Percentiles rank a stretch among this genome's conserved stretches.
Evolutionary conservation across 345 rosid species (phyloP).

Genomic region (Linum trigynum): DNA sequence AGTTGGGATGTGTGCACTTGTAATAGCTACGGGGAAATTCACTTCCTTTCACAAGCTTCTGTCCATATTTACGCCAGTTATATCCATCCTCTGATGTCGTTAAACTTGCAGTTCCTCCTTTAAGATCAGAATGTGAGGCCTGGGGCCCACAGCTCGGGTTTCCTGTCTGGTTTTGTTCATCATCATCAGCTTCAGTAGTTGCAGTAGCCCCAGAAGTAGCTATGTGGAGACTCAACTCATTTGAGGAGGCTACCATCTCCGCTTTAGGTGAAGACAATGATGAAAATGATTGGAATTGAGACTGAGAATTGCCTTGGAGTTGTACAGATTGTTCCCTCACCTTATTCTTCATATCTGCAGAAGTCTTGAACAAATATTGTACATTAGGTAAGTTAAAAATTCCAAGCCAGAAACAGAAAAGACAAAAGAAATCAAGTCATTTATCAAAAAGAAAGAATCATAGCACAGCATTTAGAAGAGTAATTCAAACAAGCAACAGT

Average conservation of each 20-base stretch:
- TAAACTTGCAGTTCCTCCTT: constrained; percentile 36
- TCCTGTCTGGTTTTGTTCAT: constrained; percentile 45
- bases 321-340: constrained; percentile 43
- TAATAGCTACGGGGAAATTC: constrained; percentile 96
- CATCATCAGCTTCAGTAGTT: constrained; percentile 53
- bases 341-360: constrained; percentile 56
- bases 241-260: constrained; percentile 61
- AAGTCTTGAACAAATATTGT: constrained; percentile 54
- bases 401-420: background rate
- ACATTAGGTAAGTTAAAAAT: constrained; percentile 27
- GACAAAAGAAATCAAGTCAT: too few species aligned
- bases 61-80: constrained; percentile 99
- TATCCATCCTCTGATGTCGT: constrained; percentile 80
- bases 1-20: constrained; percentile 94
- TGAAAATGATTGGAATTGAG: constrained; percentile 35
- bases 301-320: constrained; percentile 31
- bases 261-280: constrained; percentile 39
- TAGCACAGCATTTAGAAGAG: too few species aligned
- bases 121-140: constrained; percentile 47
- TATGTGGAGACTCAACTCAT: constrained; percentile 54
- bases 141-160: constrained; percentile 27
- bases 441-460: too few species aligned
- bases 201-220: constrained; percentile 34
- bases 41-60: constrained; percentile 97
- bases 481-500: too few species aligned